phyloP scores from a whole-genome alignment of 495 filamentous ascomycete species.

The Xylaria scruposa region DNA sequence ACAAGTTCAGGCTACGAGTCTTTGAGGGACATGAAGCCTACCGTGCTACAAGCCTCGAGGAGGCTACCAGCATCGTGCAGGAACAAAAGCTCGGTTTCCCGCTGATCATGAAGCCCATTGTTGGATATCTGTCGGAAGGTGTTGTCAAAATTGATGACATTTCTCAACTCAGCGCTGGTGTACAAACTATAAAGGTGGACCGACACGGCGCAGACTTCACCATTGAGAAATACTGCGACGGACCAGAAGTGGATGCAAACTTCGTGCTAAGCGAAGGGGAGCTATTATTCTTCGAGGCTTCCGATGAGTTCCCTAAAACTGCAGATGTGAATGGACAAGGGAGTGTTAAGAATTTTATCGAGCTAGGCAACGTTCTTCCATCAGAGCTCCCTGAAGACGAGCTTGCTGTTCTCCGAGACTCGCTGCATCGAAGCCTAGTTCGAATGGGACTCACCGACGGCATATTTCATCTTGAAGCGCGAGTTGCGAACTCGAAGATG shows the following conservation, averaged over 20 bases:
- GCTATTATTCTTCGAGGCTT: slow-evolving; percentile 52
- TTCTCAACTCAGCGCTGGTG: background rate
- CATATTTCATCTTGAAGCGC: slow-evolving; percentile 25
- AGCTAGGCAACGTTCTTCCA: slow-evolving; percentile 39
- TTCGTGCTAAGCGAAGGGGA: slow-evolving; percentile 54
- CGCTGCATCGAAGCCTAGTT: slow-evolving; percentile 35
- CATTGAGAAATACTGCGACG: slow-evolving; percentile 18
- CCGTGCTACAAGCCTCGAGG: background rate
- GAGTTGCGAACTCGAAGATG: slow-evolving; percentile 44
- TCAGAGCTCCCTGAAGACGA: slow-evolving; percentile 41
- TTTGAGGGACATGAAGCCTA: background rate
- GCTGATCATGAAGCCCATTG: slow-evolving; percentile 3
- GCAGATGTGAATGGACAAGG: slow-evolving; percentile 37
- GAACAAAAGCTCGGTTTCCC: background rate
- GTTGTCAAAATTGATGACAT: background rate
- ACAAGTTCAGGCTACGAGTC: background rate
- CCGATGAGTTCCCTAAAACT: slow-evolving; percentile 53
- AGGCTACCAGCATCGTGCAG: background rate
- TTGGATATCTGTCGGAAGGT: slow-evolving; percentile 4
- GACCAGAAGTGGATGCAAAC: slow-evolving; percentile 59
- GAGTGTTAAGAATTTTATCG: slow-evolving; percentile 32
- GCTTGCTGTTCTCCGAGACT: slow-evolving; percentile 33
- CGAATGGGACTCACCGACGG: slow-evolving; percentile 2
- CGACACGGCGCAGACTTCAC: slow-evolving; percentile 1
- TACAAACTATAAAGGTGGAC: background rate